These are phyloP conservation scores for Malassezia arunalokei DNA, from an alignment of 1,284 basidiomycete species.

Conservation along the genomic window DNA sequence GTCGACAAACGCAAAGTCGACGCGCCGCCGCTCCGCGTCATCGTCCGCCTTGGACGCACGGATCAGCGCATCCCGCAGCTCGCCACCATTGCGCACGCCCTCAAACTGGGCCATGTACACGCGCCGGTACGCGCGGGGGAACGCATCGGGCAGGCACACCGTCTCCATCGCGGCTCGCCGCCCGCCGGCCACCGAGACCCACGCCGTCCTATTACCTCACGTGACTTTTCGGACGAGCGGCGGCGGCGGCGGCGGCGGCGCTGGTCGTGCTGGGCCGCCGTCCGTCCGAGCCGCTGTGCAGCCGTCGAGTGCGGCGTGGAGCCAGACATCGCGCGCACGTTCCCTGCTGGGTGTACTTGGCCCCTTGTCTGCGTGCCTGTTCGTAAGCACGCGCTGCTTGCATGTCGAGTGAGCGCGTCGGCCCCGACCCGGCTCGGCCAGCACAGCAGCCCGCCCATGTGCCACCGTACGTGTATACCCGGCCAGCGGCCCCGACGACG, in stretches of 20 bases:
- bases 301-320: too few relatives aligned
- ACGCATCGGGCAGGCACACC: conserved; percentile 4
- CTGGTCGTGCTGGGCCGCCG: too few relatives aligned
- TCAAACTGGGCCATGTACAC: conserved; percentile 13
- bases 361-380: too few relatives aligned
- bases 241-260: too few relatives aligned
- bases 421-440: not conserved
- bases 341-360: too few relatives aligned
- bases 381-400: not conserved
- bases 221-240: too few relatives aligned
- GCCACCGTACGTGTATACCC: conserved; percentile 6
- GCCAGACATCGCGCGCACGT: too few relatives aligned
- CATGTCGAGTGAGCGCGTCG: not conserved
- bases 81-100: conserved; percentile 7
- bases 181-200: too few relatives aligned
- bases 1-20: conserved; percentile 16
- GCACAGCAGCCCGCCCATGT: not conserved
- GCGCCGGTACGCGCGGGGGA: conserved; percentile 3
- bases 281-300: too few relatives aligned
- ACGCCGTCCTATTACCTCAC: too few relatives aligned
- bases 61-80: conserved; percentile 9
- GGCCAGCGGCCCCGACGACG: not conserved
- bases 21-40: conserved; percentile 3
- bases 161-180: conserved; percentile 8
- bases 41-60: conserved; percentile 7